Evolutionary conservation across 441 rosid genomes (phyloP), one percentile per base, ranked within the genome.

Genomic region (Kokia cookei): DNA sequence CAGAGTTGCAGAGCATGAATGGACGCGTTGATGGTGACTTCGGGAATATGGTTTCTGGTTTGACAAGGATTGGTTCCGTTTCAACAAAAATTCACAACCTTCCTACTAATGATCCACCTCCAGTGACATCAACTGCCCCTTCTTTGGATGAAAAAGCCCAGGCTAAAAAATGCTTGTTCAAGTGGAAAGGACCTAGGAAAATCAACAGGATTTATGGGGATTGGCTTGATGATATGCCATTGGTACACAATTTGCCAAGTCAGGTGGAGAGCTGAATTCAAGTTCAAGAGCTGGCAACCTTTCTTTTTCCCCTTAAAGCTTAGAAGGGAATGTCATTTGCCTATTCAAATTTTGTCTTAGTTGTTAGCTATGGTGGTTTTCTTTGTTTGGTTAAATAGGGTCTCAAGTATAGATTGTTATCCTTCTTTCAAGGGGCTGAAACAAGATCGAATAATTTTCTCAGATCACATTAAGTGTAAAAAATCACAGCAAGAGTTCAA

Each of bases 171-270:
- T 85, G 89, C 75, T 73, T 90, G 54, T 75, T 89, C 74, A 96
- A 90, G 78, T 90, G 93, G 94, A 96, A 91, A 72, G 93, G 89
- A 69, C 82, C 83, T 26, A 91, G 86, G 96, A 93, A 93, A 79
- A 90, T 96, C 73, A 91, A 96, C 35, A 80, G 89, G 45, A 93
- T 96, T 48, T 93, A 96, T 75, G 98, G 85, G 5, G 98, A 93
- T 65, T 96, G 99, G 99, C 91, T 93, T 5, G 97, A 93, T 29
- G 99, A 93, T 84, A 71, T 91, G 79, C 98, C 98, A 42, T 79
- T 90, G 68, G 81, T 76, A 26, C 87, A 79, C 59, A 86, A 81
- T 77, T 70, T 79, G 68, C 82, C 93, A 0, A 86, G 79, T 71
- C 90, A 82, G 76, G 89, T 84, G 14, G 93, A 90, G 87, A 84